phyloP scores from a whole-genome alignment of 164 flowering plant genomes.

The Aristolochia fimbriata region DNA sequence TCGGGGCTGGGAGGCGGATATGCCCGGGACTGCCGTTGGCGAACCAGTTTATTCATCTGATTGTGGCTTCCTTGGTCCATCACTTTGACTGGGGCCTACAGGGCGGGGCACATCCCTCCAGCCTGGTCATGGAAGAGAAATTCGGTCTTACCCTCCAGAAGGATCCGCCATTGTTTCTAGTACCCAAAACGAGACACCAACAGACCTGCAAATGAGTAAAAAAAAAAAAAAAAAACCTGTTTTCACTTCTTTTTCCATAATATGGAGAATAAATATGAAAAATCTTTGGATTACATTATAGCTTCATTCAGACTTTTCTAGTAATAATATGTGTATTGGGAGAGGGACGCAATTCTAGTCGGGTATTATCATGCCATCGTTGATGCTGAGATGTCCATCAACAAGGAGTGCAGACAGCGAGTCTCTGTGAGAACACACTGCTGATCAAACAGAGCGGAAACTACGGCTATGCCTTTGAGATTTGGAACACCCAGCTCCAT shows the following conservation, averaged over 20 bases:
- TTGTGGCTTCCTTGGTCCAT: constrained; percentile 16
- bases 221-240: no score
- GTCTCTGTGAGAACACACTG: constrained; percentile 51
- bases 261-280: no score
- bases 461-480: constrained; percentile 84
- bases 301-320: no score
- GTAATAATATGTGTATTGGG: no score
- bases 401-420: constrained; percentile 29
- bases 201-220: no score
- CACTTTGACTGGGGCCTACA: constrained; percentile 15
- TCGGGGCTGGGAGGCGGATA: constrained; percentile 8
- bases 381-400: constrained; percentile 8
- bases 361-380: neutral
- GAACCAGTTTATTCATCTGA: constrained; percentile 10
- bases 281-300: no score
- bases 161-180: constrained; percentile 10
- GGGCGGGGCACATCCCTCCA: constrained; percentile 7
- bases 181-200: constrained; percentile 6
- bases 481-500: constrained; percentile 49
- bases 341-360: no score
- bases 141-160: constrained; percentile 21
- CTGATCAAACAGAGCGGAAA: constrained; percentile 77
- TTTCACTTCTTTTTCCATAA: no score
- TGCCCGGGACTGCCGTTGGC: constrained; percentile 12
- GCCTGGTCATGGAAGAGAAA: constrained; percentile 20